Percentiles rank a stretch among this genome's conserved stretches.
Evolutionary conservation across 2,329 filamentous ascomycete species (phyloP).

Genomic region (Dothideomycetidae sp.): DNA sequence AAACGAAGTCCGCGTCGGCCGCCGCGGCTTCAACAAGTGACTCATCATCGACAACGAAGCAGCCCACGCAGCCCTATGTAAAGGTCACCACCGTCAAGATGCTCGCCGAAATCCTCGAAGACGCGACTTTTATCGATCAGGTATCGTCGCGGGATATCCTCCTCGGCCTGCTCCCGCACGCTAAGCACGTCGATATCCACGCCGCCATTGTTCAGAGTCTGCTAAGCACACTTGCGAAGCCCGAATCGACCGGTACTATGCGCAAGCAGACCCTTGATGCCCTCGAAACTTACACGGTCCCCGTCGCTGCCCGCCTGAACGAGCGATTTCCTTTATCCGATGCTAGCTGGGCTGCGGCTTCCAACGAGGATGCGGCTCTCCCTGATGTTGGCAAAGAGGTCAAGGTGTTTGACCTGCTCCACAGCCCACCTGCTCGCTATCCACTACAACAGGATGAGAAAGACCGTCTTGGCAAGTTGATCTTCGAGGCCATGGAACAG

Average conservation of each 20-base stretch:
- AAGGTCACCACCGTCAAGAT: constrained; percentile 32
- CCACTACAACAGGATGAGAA: neutral
- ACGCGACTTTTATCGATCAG: constrained; percentile 22
- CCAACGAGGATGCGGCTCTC: neutral
- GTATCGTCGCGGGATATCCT: constrained; percentile 21
- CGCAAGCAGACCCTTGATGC: neutral
- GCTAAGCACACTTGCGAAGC: constrained; percentile 17
- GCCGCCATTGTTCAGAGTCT: constrained; percentile 23
- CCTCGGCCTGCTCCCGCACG: constrained; percentile 17
- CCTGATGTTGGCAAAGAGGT: neutral
- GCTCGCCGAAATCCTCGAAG: constrained; percentile 26
- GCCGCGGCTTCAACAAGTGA: neutral
- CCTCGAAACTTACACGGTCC: neutral
- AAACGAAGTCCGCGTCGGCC: neutral
- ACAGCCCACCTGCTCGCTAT: neutral
- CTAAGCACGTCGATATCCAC: constrained; percentile 26
- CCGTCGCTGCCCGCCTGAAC: neutral
- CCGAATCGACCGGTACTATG: neutral
- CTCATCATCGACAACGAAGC: constrained; percentile 6
- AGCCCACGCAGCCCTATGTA: constrained; percentile 17
- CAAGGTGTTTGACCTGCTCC: neutral
- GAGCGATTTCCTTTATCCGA: neutral
- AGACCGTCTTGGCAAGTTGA: neutral
- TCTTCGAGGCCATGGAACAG: neutral
- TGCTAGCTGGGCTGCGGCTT: neutral